phyloP scores from a whole-genome alignment of 176 grass and related monocot species.

The Alloteropsis semialata region DNA sequence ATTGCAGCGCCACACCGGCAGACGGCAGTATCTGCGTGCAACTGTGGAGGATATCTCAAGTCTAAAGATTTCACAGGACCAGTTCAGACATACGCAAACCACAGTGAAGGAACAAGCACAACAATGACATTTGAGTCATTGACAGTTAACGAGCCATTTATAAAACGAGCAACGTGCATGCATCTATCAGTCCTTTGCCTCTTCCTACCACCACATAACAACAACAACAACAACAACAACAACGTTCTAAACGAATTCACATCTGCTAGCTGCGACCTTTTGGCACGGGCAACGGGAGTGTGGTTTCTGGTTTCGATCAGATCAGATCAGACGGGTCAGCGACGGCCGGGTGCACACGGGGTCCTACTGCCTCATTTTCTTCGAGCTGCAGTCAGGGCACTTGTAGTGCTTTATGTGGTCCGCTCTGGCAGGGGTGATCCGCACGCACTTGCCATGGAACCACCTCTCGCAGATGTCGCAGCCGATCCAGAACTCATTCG shows the following conservation, averaged over 20 bases:
- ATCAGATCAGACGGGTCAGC: conserved; percentile 39
- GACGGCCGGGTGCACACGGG: not conserved
- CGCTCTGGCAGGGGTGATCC: conserved; percentile 67
- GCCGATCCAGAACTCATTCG: conserved; percentile 69
- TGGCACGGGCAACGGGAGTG: conserved; percentile 3
- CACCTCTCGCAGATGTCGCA: conserved; percentile 79
- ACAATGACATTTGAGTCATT: no score
- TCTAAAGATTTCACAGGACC: no score
- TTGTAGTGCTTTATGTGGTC: conserved; percentile 82
- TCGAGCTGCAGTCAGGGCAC: conserved; percentile 74
- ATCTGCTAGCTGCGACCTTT: conserved; percentile 28
- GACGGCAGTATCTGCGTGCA: no score
- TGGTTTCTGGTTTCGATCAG: conserved; percentile 18
- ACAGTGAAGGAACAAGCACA: not conserved
- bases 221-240: conserved; percentile 11
- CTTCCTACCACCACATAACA: conserved; percentile 24
- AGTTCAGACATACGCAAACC: not conserved
- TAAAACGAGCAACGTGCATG: not conserved
- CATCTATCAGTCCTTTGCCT: conserved; percentile 19
- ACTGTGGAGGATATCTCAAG: no score
- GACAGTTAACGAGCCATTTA: conserved; percentile 10
- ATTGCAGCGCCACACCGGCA: no score
- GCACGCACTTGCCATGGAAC: conserved; percentile 80
- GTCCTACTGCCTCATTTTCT: conserved; percentile 52
- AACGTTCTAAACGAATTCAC: conserved; percentile 32